Evolutionary conservation across 2,329 filamentous ascomycete genomes (phyloP), one percentile per base, ranked within the genome.

Genomic region (Exophiala sideris): DNA sequence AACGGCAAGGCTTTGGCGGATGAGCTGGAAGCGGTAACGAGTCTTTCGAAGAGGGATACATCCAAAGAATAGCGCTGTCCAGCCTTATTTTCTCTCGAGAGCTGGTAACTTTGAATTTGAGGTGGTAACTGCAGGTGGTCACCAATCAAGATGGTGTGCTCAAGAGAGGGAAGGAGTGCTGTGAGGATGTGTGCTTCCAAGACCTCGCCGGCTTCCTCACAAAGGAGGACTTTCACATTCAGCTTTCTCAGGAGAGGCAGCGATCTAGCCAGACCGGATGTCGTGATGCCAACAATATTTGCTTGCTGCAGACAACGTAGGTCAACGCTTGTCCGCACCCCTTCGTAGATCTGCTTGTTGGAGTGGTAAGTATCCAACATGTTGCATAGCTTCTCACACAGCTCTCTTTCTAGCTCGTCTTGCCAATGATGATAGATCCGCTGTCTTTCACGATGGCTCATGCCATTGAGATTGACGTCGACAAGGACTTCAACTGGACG

Each of bases 261-360:
- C 8, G 72, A 71, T 18, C 67, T 65, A 3, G 80, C 79, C 1
- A 83, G 63, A 0, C 79, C 80, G 1, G 72, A 73, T 0, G 80
- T 82, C 0, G 79, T 83, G 3, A 81, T 62, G 0, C 80, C 80
- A 39, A 83, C 77, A 5, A 82, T 69, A 47, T 79, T 68, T 0
- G 78, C 78, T 16, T 67, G 60, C 3, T 57, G 38, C 6, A 72
- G 61, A 47, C 61, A 66, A 5, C 68, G 64, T 20, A 18, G 16
- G 21, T 51, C 48, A 16, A 51, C 48, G 18, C 18, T 29, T 41
- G 20, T 35, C 32, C 35, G 29, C 34, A 48, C 46, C 12, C 21
- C 12, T 11, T 48, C 46, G 18, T 20, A 40, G 4, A 14, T 14
- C 21, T 40, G 12, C 11, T 48, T 40, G 20, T 24, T 7, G 5